Percentiles rank a stretch among this genome's conserved stretches.
These are phyloP conservation scores for Phaffia australis DNA, from an alignment of 768 basidiomycete genomes.

Conservation along the genomic window DNA sequence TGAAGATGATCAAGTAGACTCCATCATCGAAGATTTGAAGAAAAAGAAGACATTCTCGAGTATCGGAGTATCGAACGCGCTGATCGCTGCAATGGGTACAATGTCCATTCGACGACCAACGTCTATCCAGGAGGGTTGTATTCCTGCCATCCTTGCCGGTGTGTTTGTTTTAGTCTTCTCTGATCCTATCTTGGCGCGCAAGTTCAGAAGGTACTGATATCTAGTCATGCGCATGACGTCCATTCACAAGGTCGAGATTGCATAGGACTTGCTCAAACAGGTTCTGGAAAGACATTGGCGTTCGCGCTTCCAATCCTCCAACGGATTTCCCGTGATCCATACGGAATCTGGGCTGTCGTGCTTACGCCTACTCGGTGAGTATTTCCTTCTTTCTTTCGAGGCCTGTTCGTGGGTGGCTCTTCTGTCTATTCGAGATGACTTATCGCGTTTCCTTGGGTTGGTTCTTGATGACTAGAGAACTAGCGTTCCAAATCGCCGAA, in stretches of 20 bases:
- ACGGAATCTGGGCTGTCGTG: slow-evolving; percentile 85
- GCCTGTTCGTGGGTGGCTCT: neutral
- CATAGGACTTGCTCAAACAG: slow-evolving; percentile 95
- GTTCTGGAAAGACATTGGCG: slow-evolving; percentile 94
- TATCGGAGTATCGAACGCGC: slow-evolving; percentile 41
- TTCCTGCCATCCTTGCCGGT: slow-evolving; percentile 75
- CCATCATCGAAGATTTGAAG: neutral
- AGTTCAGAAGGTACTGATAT: neutral
- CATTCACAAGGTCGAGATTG: slow-evolving; percentile 66
- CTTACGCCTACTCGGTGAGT: slow-evolving; percentile 85
- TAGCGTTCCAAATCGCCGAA: slow-evolving; percentile 94
- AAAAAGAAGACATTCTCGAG: slow-evolving; percentile 32
- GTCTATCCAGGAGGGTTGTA: slow-evolving; percentile 77
- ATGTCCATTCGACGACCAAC: slow-evolving; percentile 85
- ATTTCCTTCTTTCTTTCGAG: neutral
- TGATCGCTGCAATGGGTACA: slow-evolving; percentile 55
- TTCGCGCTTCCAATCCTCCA: slow-evolving; percentile 94
- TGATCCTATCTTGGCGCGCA: neutral
- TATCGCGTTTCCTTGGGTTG: neutral
- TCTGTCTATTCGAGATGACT: neutral
- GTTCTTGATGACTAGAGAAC: slow-evolving; percentile 50
- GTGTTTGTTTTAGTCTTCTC: slow-evolving; percentile 30
- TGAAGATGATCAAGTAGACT: neutral
- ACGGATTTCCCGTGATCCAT: slow-evolving; percentile 74
- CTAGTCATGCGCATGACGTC: slow-evolving; percentile 1